Evolutionary conservation across 1,284 basidiomycete genomes (phyloP).

Genomic region (Sanghuangporus baumii): DNA sequence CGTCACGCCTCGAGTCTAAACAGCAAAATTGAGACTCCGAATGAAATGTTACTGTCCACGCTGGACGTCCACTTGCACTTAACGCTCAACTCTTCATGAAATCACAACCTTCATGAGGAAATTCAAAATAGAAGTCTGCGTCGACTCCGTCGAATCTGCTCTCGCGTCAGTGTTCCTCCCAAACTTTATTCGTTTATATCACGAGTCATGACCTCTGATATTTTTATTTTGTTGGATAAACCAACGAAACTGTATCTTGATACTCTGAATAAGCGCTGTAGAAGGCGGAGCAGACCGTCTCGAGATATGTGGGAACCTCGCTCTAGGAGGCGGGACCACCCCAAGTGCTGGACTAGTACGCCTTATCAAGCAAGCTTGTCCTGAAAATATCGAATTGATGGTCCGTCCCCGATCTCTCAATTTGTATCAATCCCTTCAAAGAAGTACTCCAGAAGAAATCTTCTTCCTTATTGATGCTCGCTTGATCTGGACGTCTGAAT

Average conservation of each 20-base stretch:
- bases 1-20: background rate
- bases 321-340: conserved; percentile 71
- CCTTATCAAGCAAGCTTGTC: conserved; percentile 42
- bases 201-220: too few species aligned
- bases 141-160: conserved; percentile 75
- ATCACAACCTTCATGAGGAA: background rate
- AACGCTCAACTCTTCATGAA: background rate
- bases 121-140: conserved; percentile 62
- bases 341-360: conserved; percentile 68
- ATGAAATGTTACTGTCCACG: too few species aligned
- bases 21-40: background rate
- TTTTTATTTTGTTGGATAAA: too few species aligned
- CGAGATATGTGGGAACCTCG: conserved; percentile 72
- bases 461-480: background rate
- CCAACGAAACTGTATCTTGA: too few species aligned
- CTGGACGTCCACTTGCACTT: background rate
- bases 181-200: too few species aligned
- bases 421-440: background rate
- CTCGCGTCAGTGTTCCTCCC: conserved; percentile 52
- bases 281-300: conserved; percentile 67
- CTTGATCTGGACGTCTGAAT: background rate
- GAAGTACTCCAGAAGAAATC: background rate
- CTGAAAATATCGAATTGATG: conserved; percentile 54
- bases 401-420: conserved; percentile 30
- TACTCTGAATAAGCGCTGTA: conserved; percentile 67